Base-by-base conservation (phyloP, 371 early-diverging fungal species). In the Scutellospora calospora region DNA sequence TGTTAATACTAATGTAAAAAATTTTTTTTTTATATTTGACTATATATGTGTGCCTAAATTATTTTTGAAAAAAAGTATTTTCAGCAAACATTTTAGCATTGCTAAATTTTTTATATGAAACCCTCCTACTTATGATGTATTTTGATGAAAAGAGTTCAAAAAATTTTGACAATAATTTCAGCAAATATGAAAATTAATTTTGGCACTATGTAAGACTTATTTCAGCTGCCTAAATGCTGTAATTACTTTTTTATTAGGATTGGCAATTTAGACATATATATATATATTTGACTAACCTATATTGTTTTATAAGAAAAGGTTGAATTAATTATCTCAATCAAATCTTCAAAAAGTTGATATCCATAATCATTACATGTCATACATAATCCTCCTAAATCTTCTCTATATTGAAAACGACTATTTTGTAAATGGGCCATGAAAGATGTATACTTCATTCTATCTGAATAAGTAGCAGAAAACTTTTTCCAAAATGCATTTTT, bases 321-420 rank as follows among this genome's bases (percentile, higher is more conserved):
- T 22, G 35, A 22, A 20, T 35, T 41, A 29, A 38, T 31, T 25
- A 68, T n/a, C 5, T 6, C n/a, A 5, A 68, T 35, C 11, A 68
- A 68, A 45, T 68, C 41, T 38, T 68, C 68, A 68, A 68, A 68
- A 22, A 11, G 38, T 68, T 68, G 41, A 45, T 68, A 68, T 14
- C n/a, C 12, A 41, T 68, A 68, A 41, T 35, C 22, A 22, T 68
- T 68, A 38, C 8, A 68, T 20, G n/a, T 68, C 20, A 22, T 20
- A 8, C n/a, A 68, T n/a, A 68, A 12, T 12, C n/a, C 41, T 41
- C 12, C 41, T 22, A 68, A 25, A 41, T 68, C 68, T 41, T 69
- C n/a, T 41, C 25, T 5, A 68, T 68, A 68, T 66, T 66, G n/a
- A 38, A 66, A 66, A 29, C 1, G 1, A 14, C 41, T n/a, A 68